Evolutionary conservation across 225 moss, liverwort and hornwort species (phyloP), one percentile per base, ranked within the genome.

Genomic region (Sphagnum tenellum): DNA sequence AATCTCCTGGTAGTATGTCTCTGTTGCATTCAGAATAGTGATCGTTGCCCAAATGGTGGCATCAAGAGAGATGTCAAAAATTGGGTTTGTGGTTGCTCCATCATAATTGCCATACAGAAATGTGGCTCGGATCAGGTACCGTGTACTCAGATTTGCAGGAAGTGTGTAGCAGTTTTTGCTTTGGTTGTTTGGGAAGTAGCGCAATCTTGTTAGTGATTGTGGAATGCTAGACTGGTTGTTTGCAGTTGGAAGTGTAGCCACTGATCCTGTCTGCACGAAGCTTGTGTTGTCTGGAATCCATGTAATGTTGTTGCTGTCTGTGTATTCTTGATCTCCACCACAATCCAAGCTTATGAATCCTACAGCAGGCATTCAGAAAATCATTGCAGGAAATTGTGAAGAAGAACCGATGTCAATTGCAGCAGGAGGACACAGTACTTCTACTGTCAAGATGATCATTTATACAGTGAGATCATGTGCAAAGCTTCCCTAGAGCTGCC

Each of bases 321-420:
- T 75, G 52, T 81, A 81, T 3, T 49, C 4, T n/a, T 56, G 45
- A 3, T 64, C 58, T 45, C 67, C 71, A 64, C 84, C 84, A 46
- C 84, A 85, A 60, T 81, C 81, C 55, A 85, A 72, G 61, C 84
- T 85, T 7, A 80, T 44, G 55, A 85, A 85, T 3, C 79, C 83
- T 83, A 71, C 55, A 52, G 12, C 9, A 44, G 12, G 63, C 8
- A 59, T 52, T 6, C 52, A 52, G 2, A 9, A 6, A 52, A 52
- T 0, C 52, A 52, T 52, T 52, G 52, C 29, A 29, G 29, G 29
- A 29, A 29, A 29, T 29, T 29, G 29, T 29, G 29, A 29, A 1
- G 29, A 29, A 29, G 29, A 29, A 29, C 29, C 29, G 1, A 29
- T 29, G 29, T 29, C 29, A 29, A 29, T 29, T 29, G 29, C 29